phyloP scores from a whole-genome alignment of 2,329 filamentous ascomycete species.

The Colletotrichum lindemuthianum region DNA sequence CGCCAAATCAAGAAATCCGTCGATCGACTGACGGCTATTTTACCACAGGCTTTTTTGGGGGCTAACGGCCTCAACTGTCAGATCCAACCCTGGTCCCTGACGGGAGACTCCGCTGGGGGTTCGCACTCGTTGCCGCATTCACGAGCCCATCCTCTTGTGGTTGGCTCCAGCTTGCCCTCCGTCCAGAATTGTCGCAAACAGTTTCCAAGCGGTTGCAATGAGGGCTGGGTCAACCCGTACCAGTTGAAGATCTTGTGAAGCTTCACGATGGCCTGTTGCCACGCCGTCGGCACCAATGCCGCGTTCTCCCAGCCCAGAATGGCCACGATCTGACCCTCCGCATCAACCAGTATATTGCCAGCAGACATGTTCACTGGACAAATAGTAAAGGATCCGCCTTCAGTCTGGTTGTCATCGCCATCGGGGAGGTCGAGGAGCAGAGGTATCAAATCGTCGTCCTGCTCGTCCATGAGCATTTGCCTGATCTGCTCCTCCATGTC shows the following conservation, averaged over 20 bases:
- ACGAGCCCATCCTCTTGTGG: background rate
- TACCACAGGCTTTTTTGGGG: too few relatives aligned
- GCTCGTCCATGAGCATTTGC: background rate
- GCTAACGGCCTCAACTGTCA: too few relatives aligned
- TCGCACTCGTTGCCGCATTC: too few relatives aligned
- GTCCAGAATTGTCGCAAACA: too few relatives aligned
- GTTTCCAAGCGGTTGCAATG: too few relatives aligned
- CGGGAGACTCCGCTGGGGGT: background rate
- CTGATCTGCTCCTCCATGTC: background rate
- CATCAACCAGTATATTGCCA: slow-evolving; percentile 24
- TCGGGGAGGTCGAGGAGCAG: background rate
- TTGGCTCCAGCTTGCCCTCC: too few relatives aligned
- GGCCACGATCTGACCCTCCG: slow-evolving; percentile 1
- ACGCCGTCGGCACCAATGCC: slow-evolving; percentile 20
- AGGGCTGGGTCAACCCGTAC: background rate
- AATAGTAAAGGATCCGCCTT: slow-evolving; percentile 18
- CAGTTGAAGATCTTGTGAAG: slow-evolving; percentile 2
- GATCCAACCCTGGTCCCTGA: background rate
- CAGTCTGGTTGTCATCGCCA: background rate
- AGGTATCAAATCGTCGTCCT: slow-evolving; percentile 4
- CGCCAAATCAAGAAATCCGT: too few relatives aligned
- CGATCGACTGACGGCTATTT: too few relatives aligned
- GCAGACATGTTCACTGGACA: slow-evolving; percentile 27
- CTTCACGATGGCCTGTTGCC: slow-evolving; percentile 8
- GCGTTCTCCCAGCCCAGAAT: slow-evolving; percentile 35